Evolutionary conservation across 805 yeast genomes (phyloP).

Genomic region (Kodamaea laetipori): DNA sequence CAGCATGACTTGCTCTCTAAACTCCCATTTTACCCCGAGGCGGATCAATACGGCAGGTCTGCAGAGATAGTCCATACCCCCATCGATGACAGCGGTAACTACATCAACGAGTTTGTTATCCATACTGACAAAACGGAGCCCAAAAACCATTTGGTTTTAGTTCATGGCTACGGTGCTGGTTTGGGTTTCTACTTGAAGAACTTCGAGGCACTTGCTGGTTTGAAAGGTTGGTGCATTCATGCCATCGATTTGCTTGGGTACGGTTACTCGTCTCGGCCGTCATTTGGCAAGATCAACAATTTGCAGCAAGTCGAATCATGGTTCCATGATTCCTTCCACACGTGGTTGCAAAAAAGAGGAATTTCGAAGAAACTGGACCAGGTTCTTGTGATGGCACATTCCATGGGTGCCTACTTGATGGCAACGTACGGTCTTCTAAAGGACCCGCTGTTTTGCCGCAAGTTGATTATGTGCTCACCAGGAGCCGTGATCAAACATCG

Average conservation of each 20-base stretch:
- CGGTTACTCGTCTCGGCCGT: constrained; percentile 85
- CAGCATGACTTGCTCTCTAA: constrained; percentile 49
- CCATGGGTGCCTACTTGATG: constrained; percentile 87
- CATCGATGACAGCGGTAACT: constrained; percentile 31
- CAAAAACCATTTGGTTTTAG: constrained; percentile 42
- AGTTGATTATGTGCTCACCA: constrained; percentile 81
- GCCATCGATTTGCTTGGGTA: constrained; percentile 88
- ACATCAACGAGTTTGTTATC: constrained; percentile 45
- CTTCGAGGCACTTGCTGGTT: constrained; percentile 27
- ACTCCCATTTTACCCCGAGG: constrained; percentile 49
- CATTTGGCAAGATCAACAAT: constrained; percentile 50
- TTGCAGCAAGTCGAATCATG: constrained; percentile 57
- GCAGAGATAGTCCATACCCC: constrained; percentile 36
- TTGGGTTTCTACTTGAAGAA: constrained; percentile 47
- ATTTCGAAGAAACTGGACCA: constrained; percentile 37
- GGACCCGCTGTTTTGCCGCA: constrained; percentile 59
- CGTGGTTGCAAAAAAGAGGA: constrained; percentile 59
- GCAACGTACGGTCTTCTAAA: constrained; percentile 63
- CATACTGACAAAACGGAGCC: constrained; percentile 31
- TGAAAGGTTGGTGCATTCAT: constrained; percentile 69
- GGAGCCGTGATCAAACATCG: constrained; percentile 72
- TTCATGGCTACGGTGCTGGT: constrained; percentile 50
- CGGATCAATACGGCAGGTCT: constrained; percentile 30
- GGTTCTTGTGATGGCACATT: constrained; percentile 76
- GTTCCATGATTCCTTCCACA: constrained; percentile 64